A percentile compares a stretch with the other conserved stretches of the same genome.
Evolutionary conservation across 768 basidiomycete species (phyloP).

Genomic region (Russula sp.): DNA sequence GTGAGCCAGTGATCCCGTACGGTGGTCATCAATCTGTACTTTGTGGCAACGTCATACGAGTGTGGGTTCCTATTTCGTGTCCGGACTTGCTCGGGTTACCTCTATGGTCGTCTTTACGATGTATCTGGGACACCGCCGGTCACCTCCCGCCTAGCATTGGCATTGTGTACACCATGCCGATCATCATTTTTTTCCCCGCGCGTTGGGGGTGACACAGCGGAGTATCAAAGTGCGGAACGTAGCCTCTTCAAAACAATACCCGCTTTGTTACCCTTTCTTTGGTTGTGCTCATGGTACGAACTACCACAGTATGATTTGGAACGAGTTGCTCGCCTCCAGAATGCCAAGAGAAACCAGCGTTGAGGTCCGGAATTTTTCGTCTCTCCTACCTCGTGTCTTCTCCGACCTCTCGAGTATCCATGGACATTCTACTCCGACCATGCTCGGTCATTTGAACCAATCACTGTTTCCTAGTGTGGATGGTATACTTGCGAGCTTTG

Average conservation of each 20-base stretch:
- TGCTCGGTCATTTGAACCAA: background rate
- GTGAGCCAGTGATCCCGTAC: slow-evolving; percentile 37
- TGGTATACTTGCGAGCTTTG: slow-evolving; percentile 35
- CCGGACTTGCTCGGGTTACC: background rate
- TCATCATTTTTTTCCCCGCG: no score
- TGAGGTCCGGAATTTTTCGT: background rate
- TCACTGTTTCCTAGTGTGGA: slow-evolving; percentile 4
- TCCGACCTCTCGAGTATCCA: slow-evolving; percentile 25
- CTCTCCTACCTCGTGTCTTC: slow-evolving; percentile 15
- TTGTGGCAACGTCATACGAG: background rate
- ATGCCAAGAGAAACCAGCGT: background rate
- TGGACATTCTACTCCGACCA: background rate
- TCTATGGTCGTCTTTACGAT: background rate
- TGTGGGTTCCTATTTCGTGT: background rate
- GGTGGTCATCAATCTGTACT: background rate
- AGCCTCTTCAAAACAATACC: background rate
- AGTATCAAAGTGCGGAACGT: background rate
- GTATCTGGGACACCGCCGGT: background rate
- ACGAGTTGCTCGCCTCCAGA: slow-evolving; percentile 17
- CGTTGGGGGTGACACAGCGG: no score
- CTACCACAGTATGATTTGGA: slow-evolving; percentile 29
- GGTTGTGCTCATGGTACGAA: slow-evolving; percentile 6
- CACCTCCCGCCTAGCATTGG: no score
- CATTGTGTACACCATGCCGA: no score
- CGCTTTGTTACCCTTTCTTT: background rate